phyloP scores from a whole-genome alignment of 139 green algal species.

The Asterochloris sp. region DNA sequence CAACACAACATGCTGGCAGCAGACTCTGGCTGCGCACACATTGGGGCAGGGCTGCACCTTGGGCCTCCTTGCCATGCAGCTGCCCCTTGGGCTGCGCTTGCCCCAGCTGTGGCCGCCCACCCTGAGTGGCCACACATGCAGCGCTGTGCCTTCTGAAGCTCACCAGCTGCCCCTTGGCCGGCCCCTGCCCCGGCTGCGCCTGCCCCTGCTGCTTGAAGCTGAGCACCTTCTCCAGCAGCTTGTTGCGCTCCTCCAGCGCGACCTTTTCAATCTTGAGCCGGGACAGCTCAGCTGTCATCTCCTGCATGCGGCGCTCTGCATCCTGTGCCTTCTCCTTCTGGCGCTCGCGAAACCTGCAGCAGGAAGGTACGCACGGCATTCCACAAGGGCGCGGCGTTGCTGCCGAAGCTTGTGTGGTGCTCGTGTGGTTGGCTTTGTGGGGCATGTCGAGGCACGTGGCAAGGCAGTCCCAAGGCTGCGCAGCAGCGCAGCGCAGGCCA shows the following conservation, averaged over 20 bases:
- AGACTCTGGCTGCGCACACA: too few relatives aligned
- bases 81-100: too few relatives aligned
- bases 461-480: background rate
- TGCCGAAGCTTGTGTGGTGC: background rate
- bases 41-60: too few relatives aligned
- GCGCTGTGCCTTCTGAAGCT: too few relatives aligned
- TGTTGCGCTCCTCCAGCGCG: background rate
- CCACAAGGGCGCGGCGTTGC: background rate
- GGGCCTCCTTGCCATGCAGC: too few relatives aligned
- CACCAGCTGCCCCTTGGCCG: background rate
- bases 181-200: background rate
- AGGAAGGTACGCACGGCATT: background rate
- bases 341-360: background rate
- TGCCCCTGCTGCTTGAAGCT: slow-evolving; percentile 8
- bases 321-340: slow-evolving; percentile 11
- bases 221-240: slow-evolving; percentile 1
- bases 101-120: too few relatives aligned
- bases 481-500: background rate
- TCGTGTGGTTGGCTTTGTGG: background rate
- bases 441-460: background rate
- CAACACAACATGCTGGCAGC: too few relatives aligned
- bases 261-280: slow-evolving; percentile 9
- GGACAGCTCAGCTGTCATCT: slow-evolving; percentile 11
- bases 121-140: too few relatives aligned
- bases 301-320: slow-evolving; percentile 1